Evolutionary conservation across 805 yeast species (phyloP).

Genomic region (Starmera dryadoides): DNA sequence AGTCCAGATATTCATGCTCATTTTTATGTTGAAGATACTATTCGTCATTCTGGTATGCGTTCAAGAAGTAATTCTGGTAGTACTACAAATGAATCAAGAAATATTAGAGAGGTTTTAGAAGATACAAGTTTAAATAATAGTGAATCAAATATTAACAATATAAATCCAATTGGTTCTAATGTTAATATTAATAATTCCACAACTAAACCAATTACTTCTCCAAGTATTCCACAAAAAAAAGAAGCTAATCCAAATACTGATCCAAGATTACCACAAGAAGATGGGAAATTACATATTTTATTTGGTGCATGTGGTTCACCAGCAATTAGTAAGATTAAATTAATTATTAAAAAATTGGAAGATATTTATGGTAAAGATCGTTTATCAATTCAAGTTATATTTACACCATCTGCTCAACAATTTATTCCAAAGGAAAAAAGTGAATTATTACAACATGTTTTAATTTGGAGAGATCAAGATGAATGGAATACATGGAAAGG

Average conservation of each 20-base stretch:
- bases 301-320: constrained; percentile 88
- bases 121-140: neutral
- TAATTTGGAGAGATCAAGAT: constrained; percentile 88
- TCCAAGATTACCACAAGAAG: constrained; percentile 67
- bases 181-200: neutral
- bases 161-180: neutral
- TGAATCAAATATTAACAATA: neutral
- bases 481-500: constrained; percentile 89
- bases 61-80: constrained; percentile 23
- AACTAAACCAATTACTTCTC: neutral
- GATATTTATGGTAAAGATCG: constrained; percentile 70
- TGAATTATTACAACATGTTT: constrained; percentile 51
- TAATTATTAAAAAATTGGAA: constrained; percentile 73
- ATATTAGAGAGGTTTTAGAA: constrained; percentile 6
- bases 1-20: constrained; percentile 72
- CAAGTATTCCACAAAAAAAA: constrained; percentile 16
- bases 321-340: constrained; percentile 73
- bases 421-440: constrained; percentile 52
- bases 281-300: constrained; percentile 79
- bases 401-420: constrained; percentile 81
- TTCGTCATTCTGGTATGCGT: constrained; percentile 39
- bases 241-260: constrained; percentile 47
- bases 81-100: constrained; percentile 12
- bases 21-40: constrained; percentile 60
- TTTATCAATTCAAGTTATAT: constrained; percentile 77